Evolutionary conservation across 1,284 basidiomycete genomes (phyloP).

Genomic region (Vanrija humicola): DNA sequence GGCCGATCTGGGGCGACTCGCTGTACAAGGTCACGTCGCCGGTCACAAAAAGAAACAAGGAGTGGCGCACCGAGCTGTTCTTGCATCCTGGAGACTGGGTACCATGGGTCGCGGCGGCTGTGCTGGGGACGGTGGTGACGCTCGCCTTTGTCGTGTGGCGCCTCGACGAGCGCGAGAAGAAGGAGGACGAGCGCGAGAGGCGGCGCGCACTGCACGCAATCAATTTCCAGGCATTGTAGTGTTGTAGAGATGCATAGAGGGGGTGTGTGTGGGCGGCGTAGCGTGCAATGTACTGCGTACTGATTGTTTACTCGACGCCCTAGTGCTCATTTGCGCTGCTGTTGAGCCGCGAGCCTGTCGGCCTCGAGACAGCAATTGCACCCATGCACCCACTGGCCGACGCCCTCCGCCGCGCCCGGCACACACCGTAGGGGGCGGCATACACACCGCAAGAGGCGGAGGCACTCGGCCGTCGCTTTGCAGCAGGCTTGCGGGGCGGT

Average conservation of each 20-base stretch:
- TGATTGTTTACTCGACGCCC: too few relatives aligned
- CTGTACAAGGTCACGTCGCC: slow-evolving; percentile 5
- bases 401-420: too few relatives aligned
- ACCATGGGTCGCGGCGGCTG: slow-evolving; percentile 86
- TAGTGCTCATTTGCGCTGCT: too few relatives aligned
- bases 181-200: slow-evolving; percentile 87
- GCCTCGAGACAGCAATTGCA: too few relatives aligned
- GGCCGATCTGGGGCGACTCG: slow-evolving; percentile 28
- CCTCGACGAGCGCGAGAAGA: slow-evolving; percentile 88
- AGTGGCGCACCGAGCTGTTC: slow-evolving; percentile 87
- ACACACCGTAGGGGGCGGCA: too few relatives aligned
- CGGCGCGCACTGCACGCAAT: slow-evolving; percentile 85
- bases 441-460: too few relatives aligned
- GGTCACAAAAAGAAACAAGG: slow-evolving; percentile 34
- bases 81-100: slow-evolving; percentile 95
- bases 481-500: too few relatives aligned
- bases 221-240: slow-evolving; percentile 86
- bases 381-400: too few relatives aligned
- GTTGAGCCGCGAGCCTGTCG: too few relatives aligned
- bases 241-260: background rate
- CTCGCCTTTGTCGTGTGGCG: slow-evolving; percentile 80
- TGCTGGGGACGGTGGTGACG: slow-evolving; percentile 67
- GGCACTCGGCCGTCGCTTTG: too few relatives aligned
- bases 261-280: too few relatives aligned
- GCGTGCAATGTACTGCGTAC: too few relatives aligned